Evolutionary conservation across 495 filamentous ascomycete genomes (phyloP).

Genomic region (Lasiosphaeris hirsuta): DNA sequence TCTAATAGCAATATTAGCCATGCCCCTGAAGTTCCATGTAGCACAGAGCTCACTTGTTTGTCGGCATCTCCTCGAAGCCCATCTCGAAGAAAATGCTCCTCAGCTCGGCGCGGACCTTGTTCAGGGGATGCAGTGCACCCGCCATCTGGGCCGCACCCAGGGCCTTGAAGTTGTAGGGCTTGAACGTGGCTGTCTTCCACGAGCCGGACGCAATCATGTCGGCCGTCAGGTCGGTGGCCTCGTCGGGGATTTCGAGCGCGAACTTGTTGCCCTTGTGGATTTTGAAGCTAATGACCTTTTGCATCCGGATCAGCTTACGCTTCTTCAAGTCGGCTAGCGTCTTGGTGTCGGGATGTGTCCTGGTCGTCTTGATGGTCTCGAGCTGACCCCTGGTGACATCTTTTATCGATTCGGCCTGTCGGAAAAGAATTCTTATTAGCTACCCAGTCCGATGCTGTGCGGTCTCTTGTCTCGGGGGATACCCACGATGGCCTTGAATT

Average conservation of each 20-base stretch:
- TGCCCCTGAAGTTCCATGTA: too few relatives aligned
- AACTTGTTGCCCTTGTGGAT: conserved; percentile 85
- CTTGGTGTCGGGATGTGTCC: conserved; percentile 66
- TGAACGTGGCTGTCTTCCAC: conserved; percentile 85
- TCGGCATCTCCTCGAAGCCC: conserved; percentile 84
- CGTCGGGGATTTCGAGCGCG: conserved; percentile 77
- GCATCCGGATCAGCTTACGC: conserved; percentile 75
- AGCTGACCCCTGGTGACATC: conserved; percentile 77
- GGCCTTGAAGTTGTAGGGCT: conserved; percentile 96
- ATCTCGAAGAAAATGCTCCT: conserved; percentile 96
- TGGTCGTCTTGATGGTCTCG: conserved; percentile 62
- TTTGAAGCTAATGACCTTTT: conserved; percentile 82
- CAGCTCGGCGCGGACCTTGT: conserved; percentile 92
- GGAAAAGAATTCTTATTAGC: conserved; percentile 12
- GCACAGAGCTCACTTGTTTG: conserved; percentile 42
- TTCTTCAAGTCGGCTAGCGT: conserved; percentile 77
- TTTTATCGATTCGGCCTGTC: conserved; percentile 62
- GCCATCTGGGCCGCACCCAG: conserved; percentile 72
- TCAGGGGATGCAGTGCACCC: conserved; percentile 91
- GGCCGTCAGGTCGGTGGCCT: conserved; percentile 90
- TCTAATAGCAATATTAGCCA: too few relatives aligned
- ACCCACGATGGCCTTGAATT: conserved; percentile 10
- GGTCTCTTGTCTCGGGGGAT: background rate
- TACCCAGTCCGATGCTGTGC: background rate
- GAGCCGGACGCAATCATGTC: conserved; percentile 82